Percentiles rank a stretch among this genome's conserved stretches.
Evolutionary conservation across 805 yeast genomes (phyloP).

Genomic region (Zygosaccharomyces bisporus): DNA sequence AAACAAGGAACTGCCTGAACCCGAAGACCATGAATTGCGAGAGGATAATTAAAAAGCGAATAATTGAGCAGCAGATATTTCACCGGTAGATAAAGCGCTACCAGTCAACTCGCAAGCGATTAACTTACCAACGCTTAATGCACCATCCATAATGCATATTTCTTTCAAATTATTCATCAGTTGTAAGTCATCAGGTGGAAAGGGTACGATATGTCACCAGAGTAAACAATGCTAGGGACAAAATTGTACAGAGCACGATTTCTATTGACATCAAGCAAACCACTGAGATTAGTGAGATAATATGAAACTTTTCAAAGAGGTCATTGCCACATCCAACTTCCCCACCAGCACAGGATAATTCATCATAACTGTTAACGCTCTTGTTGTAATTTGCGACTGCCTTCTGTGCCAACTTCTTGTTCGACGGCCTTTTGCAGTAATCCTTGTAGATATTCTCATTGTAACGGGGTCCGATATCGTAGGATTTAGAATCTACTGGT

Average conservation of each 20-base stretch:
- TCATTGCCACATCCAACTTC: not conserved
- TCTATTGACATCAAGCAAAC: not conserved
- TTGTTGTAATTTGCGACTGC: conserved; percentile 1
- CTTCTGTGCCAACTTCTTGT: not conserved
- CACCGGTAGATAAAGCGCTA: not conserved
- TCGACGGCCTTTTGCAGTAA: not conserved
- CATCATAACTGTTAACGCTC: not conserved
- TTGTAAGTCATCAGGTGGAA: not conserved
- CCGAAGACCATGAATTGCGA: not conserved
- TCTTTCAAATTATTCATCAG: too few species aligned
- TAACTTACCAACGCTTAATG: not conserved
- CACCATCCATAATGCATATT: too few species aligned
- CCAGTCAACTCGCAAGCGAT: not conserved
- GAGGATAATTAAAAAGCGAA: too few species aligned
- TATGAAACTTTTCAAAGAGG: not conserved
- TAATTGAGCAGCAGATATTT: not conserved
- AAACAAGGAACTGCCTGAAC: not conserved
- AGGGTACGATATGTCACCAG: not conserved
- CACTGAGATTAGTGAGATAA: not conserved
- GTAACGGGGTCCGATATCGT: not conserved
- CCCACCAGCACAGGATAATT: not conserved
- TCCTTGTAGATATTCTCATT: not conserved
- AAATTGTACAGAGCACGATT: not conserved
- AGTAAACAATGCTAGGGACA: not conserved
- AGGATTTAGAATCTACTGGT: not conserved